Evolutionary conservation across 495 filamentous ascomycete genomes (phyloP).

Genomic region (Rhizodiscina lignyota): DNA sequence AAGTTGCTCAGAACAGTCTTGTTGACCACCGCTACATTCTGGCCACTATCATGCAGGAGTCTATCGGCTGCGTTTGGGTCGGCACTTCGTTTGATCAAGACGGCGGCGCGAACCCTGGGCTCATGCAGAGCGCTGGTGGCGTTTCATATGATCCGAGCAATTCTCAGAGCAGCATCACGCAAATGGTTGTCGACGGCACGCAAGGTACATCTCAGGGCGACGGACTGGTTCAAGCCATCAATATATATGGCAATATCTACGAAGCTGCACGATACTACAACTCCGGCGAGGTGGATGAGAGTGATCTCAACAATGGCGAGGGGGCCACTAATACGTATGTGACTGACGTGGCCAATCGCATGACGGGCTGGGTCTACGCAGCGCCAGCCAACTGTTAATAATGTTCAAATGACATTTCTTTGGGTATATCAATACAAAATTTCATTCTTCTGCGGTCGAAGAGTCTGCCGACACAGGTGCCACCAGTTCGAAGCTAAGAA

Average conservation of each 20-base stretch:
- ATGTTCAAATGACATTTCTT: too few species aligned
- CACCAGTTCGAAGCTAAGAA: too few species aligned
- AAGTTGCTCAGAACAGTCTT: conserved; percentile 12
- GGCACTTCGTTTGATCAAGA: conserved; percentile 7
- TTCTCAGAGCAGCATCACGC: conserved; percentile 14
- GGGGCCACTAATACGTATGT: conserved; percentile 23
- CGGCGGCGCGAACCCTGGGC: conserved; percentile 17
- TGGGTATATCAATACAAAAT: too few species aligned
- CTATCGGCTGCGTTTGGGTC: conserved; percentile 14
- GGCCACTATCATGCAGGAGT: conserved; percentile 25
- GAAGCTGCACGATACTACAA: conserved; percentile 22
- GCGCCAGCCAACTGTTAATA: too few species aligned
- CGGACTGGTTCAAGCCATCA: conserved; percentile 21
- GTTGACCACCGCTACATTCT: conserved; percentile 23
- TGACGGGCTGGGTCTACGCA: conserved; percentile 20
- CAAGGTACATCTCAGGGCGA: conserved; percentile 18
- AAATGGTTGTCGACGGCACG: conserved; percentile 24
- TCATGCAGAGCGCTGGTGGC: conserved; percentile 23
- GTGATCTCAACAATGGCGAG: conserved; percentile 12
- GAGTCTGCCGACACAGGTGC: too few species aligned
- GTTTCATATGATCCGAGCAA: conserved; percentile 10
- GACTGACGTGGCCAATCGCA: conserved; percentile 23
- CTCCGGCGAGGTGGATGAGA: conserved; percentile 18
- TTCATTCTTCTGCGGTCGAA: too few species aligned
- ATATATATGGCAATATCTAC: conserved; percentile 19